Evolutionary conservation across 2,329 filamentous ascomycete species (phyloP), one percentile per base, ranked within the genome.

Genomic region (Hypoxylon sp.): DNA sequence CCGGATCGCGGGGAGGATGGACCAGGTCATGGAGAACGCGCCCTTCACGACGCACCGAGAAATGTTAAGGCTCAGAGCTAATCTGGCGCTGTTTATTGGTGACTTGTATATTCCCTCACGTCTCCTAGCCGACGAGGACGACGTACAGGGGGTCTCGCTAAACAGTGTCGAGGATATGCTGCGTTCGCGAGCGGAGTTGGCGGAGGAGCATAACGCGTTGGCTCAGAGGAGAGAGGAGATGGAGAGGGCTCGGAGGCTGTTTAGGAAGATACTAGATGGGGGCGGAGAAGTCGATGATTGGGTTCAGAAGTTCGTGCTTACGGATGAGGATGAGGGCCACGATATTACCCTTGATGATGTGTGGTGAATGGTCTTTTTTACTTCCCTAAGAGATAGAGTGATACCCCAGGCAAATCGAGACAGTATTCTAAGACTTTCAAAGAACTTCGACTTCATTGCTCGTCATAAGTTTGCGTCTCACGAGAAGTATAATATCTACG

Each of bases 31-130:
- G 79, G 83, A 87, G 46, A 90, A 87, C 37, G 85, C 89, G 24
- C 93, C 93, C 0, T 97, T 90, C 75, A 89, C 89, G 31, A 88
- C 90, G 63, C 90, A 90, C 72, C 79, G 83, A 3, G 87, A 90
- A 67, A 81, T 97, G 66, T 82, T 94, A 50, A 84, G 91, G 52
- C 81, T 97, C 24, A 85, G 93, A 56, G 94, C 87, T 8, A 93
- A 94, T 86, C 81, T 94, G 5, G 88, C 89, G 0, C 82, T 96
- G 14, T 97, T 93, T 84, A 83, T 93, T 14, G 91, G 86, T 5
- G 93, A 97, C 77, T 80, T 97, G 39, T 77, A 81, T 26, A 74
- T 90, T 22, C 83, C 84, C 0, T 73, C 77, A 42, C 72, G 76
- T n/a, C 73, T 80, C 9, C 26, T 73, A 22, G 69, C 61, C 17